phyloP scores from a whole-genome alignment of 139 green algal species.

The Bryopsis sp. region DNA sequence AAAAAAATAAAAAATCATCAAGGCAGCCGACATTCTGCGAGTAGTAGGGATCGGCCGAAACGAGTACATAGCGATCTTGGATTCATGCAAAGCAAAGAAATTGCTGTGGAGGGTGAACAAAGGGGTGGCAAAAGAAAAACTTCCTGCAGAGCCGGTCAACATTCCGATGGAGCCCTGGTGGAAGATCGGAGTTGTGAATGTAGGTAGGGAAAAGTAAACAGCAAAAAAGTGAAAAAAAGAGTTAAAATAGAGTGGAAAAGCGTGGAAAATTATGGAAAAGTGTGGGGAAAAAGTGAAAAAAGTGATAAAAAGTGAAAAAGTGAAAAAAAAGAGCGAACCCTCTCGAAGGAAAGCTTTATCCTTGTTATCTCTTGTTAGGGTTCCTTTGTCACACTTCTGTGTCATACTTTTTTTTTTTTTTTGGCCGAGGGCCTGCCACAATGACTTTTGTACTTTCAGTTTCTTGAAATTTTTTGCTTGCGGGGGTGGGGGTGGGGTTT shows the following conservation, averaged over 20 bases:
- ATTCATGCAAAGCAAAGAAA: slow-evolving; percentile 77
- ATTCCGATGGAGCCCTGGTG: slow-evolving; percentile 66
- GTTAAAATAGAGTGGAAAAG: too few relatives aligned
- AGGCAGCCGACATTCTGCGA: slow-evolving; percentile 77
- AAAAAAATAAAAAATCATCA: too few relatives aligned
- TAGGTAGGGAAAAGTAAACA: slow-evolving; percentile 22
- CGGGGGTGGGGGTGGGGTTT: background rate
- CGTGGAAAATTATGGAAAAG: too few relatives aligned
- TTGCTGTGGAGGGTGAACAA: slow-evolving; percentile 81
- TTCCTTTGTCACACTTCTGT: too few relatives aligned
- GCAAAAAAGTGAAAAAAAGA: slow-evolving; percentile 12
- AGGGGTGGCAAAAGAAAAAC: slow-evolving; percentile 58
- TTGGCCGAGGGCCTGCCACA: too few relatives aligned
- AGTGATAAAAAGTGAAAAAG: too few relatives aligned
- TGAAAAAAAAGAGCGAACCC: too few relatives aligned
- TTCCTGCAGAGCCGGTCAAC: slow-evolving; percentile 42
- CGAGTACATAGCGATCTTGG: slow-evolving; percentile 89
- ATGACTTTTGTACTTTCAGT: too few relatives aligned
- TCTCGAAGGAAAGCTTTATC: too few relatives aligned
- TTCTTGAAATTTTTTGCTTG: background rate
- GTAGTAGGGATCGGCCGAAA: slow-evolving; percentile 83
- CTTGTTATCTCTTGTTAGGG: too few relatives aligned
- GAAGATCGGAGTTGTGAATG: slow-evolving; percentile 67
- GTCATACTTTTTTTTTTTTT: too few relatives aligned
- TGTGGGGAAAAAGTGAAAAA: too few relatives aligned